Base-by-base conservation (phyloP, 106 monocot species). In the Amphibolis antarctica region DNA sequence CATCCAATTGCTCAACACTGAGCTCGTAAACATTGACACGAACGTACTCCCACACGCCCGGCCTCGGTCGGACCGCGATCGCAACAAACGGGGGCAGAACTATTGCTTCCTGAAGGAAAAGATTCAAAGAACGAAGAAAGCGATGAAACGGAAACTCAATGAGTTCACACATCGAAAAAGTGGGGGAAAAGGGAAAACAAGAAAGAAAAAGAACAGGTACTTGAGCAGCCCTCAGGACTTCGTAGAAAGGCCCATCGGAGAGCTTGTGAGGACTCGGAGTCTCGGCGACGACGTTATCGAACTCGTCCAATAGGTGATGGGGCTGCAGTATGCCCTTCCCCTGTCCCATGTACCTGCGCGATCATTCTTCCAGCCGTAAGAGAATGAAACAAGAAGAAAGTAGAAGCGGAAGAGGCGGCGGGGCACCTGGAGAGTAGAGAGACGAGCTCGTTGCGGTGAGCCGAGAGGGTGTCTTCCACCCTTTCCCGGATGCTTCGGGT, bases 11-110 rank as follows among this genome's bases (percentile, higher is more conserved):
- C 56, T 94, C 88, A 13, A 94, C 93, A 49, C 50, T 94, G 18
- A 94, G 89, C 60, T 94, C 89, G 73, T 83, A 66, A 18, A 89
- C 86, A 64, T 94, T 94, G 24, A 94, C 89, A 13, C 89, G 75
- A 28, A 89, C 89, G 36, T 78, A 89, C 49, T 94, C 93, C 93
- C 93, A 94, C 24, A 94, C 86, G 1, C 93, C 89, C 0, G 88
- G 88, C 55, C 93, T 65, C n/a, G 93, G 89, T 11, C 88, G 80
- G 52, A 94, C 79, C 6, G 93, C 93, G 18, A 94, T 81, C 60
- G 88, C 93, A 22, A 94, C 93, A 59, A 94, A 89, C 29, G 89
- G 93, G 1, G 93, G 93, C n/a, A 94, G 68, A 63, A 94, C 79
- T 10, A 94, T 84, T 17, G 86, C 93, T 75, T 94, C 93, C 93